Base-by-base conservation (phyloP, 176 grass and related monocot genomes). In the Tuctoria greenei region DNA sequence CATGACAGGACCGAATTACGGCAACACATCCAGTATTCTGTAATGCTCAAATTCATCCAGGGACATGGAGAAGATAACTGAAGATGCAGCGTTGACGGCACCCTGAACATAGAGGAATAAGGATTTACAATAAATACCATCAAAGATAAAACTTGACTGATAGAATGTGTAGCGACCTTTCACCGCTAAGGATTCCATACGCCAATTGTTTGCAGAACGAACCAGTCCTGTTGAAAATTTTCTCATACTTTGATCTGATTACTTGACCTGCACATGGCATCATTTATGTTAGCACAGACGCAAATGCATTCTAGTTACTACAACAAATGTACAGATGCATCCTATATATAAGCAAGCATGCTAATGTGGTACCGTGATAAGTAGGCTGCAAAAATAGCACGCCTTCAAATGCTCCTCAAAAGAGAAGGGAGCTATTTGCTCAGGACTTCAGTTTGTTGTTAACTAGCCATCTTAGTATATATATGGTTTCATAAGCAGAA, bases 141-240 rank as follows among this genome's bases (percentile, higher is more conserved):
- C 43, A 62, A 65, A 40, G 34, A 12, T 39, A 45, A 18, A 43
- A 37, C 5, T 50, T 31, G 76, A 63, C 31, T 67, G 21, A 70
- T 3, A 14, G 49, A 61, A 54, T 37, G 68, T 81, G 17, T 66
- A 79, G 70, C 7, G 51, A 94, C 95, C 89, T 94, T 81, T 81
- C 84, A 28, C 95, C 95, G 10, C 88, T 98, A 51, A 98, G 91
- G 66, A 94, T 76, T 55, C 89, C 86, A 25, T 86, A 87, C 38
- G 89, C 89, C 88, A 94, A 55, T 61, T 86, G 73, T 80, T 77
- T 88, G 78, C 71, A 81, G 77, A 92, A 97, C 41, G 91, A 89
- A 86, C 78, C 64, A 73, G 83, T 79, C n/a, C 78, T 73, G 27
- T 44, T 64, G 79, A 94, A 94, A 83, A 86, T 58, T 51, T 82